Base-by-base conservation (phyloP, 2,329 filamentous ascomycete genomes). In the Paracamarosporium sp. region DNA sequence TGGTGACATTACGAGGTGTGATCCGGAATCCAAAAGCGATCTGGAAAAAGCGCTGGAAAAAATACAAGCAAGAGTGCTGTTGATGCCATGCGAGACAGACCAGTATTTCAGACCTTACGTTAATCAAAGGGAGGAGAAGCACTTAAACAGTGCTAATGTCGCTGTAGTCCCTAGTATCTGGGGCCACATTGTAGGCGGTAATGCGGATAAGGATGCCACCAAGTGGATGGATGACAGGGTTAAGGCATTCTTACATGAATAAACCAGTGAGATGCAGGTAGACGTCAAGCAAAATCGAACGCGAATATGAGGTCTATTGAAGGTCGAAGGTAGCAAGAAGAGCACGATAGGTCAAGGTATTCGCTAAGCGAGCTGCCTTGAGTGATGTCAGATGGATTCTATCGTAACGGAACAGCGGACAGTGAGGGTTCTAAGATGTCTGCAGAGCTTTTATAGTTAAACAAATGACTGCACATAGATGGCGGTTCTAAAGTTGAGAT, bases 181-280 rank as follows among this genome's bases (percentile, higher is more conserved):
- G 77, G 78, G 78, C 1, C 78, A 80, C 60, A 60, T 80, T 22
- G 78, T 71, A 15, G 78, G 77, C 13, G 73, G 74, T 24, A 77
- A 77, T 5, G 68, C 68, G 15, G 76, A 74, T 7, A 62, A 69
- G 25, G 63, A 67, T 38, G 76, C 79, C 50, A 50, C 53, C 2
- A 45, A 57, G n/a, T 70, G 64, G 63, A 70, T 70, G 63, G 59
- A 66, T 15, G 47, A 40, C 7, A 38, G 30, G 35, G 28, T 50
- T 28, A 12, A 15, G 5, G 4, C 20, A 4, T 36, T 48, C 30
- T 15, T 48, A 22, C 17, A 25, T 1, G 13, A 48, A 6, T 40
- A 17, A 20, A 20, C 2, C 11, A 12, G 6, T 40, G 12, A 15
- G 31, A n/a, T 6, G 2, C 7, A 5, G 2, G n/a, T n/a, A n/a